Percentiles rank a stretch among this genome's conserved stretches.
These are phyloP conservation scores for Nannochloropsis salina DNA, from an alignment of 108 stramenopile species.

Conservation along the genomic window DNA sequence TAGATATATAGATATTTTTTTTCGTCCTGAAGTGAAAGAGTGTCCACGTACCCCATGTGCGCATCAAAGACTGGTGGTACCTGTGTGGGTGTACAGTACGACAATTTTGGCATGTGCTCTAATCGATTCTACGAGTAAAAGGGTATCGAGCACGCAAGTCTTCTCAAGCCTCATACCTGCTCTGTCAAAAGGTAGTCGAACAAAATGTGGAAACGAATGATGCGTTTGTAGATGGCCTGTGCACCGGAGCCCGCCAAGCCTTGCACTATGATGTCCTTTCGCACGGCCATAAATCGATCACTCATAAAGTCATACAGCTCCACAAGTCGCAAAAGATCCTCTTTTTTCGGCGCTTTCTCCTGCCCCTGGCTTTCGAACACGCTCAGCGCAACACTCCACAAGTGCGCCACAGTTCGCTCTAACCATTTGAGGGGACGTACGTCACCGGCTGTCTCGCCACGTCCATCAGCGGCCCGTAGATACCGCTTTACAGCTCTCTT, in stretches of 20 bases:
- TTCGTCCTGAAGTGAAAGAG: background rate
- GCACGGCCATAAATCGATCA: background rate
- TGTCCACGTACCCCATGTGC: background rate
- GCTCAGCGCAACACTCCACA: background rate
- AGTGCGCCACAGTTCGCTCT: background rate
- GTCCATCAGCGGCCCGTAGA: background rate
- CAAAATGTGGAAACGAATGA: slow-evolving; percentile 13
- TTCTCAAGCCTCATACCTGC: background rate
- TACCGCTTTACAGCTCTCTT: slow-evolving; percentile 17
- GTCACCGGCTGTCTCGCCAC: background rate
- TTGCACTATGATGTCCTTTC: background rate
- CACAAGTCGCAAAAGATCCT: background rate
- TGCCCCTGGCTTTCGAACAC: background rate
- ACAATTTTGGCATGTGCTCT: background rate
- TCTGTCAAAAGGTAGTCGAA: background rate
- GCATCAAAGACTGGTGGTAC: background rate
- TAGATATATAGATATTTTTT: background rate
- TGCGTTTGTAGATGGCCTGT: background rate
- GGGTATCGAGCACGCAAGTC: background rate
- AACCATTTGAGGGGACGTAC: slow-evolving; percentile 13
- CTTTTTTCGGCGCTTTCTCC: background rate
- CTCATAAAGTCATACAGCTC: slow-evolving; percentile 3
- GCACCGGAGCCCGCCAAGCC: background rate
- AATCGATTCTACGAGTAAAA: background rate
- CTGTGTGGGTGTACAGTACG: background rate